Base-by-base conservation (phyloP, 169 alveolate genomes). In the Plasmodium ovale region DNA sequence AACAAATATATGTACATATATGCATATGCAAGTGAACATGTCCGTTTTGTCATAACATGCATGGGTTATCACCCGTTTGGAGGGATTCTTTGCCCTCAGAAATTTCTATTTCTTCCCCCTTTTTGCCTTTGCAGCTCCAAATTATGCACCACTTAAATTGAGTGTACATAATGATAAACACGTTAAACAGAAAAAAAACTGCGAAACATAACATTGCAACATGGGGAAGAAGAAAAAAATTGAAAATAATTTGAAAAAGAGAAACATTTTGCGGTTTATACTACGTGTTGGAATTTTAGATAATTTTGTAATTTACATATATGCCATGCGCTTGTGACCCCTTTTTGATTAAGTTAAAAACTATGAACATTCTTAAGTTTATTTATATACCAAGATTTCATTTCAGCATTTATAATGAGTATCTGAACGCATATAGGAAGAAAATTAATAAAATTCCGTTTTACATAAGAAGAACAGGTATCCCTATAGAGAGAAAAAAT, bases 381-480 rank as follows among this genome's bases (percentile, higher is more conserved):
- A 49, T 79, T 21, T 67, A 79, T 69, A 64, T 19, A n/a, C 74
- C 73, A 7, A 79, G 23, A 49, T 68, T 59, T 10, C 60, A 79
- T 39, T 79, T 79, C 39, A 79, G 77, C 39, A 79, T 79, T 49
- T 79, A 79, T 67, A 79, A 79, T 62, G 89, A 79, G 16, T 79
- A 79, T 51, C 68, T 79, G 56, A 79, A 79, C 39, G 67, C 89
- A 16, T 79, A 79, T 19, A 49, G 79, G 56, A 79, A 79, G 37
- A 93, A 92, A 47, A 72, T 93, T 42, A 87, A 91, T 37, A 60
- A 54, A 53, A 84, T 91, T 19, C 96, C 95, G 4, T 93, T 93
- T 56, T 92, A 92, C 65, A 89, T 93, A 37, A 88, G 92, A 68
- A 70, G 96, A 84, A 93, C 96, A 27, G 92, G 96, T 93, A 67